Conservation (phyloP, 352 stramenopile genomes). For the Phytophthora sansomeana region DNA sequence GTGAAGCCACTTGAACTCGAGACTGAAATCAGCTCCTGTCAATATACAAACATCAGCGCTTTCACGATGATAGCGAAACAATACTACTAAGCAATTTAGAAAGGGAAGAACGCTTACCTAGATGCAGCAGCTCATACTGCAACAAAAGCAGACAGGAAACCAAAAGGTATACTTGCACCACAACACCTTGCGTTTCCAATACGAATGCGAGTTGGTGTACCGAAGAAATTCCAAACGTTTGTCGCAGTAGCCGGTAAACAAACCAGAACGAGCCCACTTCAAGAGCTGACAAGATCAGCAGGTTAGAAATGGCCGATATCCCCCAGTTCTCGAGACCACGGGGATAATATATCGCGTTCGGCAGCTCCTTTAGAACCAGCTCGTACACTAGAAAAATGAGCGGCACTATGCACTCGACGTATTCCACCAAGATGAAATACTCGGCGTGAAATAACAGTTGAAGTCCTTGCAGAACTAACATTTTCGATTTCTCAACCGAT, state of each 20-base stretch:
- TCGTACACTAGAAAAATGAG: constrained; percentile 36
- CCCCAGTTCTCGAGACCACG: too few relatives aligned
- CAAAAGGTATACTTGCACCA: constrained; percentile 8
- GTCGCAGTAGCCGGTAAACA: constrained; percentile 30
- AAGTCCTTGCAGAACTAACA: constrained; percentile 19
- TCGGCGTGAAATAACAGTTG: constrained; percentile 40
- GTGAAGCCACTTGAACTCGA: constrained; percentile 16
- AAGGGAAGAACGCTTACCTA: constrained; percentile 2
- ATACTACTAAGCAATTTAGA: too few relatives aligned
- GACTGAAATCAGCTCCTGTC: constrained; percentile 7
- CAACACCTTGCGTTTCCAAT: constrained; percentile 35
- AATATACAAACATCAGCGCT: background rate
- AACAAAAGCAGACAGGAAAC: constrained; percentile 2
- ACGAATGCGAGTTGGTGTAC: constrained; percentile 42
- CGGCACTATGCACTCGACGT: constrained; percentile 44
- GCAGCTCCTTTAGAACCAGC: too few relatives aligned
- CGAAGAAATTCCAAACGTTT: constrained; percentile 35
- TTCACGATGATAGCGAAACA: too few relatives aligned
- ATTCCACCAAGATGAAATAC: constrained; percentile 40
- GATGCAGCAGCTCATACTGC: constrained; percentile 11
- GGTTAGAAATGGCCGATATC: too few relatives aligned
- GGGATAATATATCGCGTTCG: too few relatives aligned
- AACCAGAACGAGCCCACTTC: constrained; percentile 37
- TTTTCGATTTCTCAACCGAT: constrained; percentile 2
- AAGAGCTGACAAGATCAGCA: too few relatives aligned